phyloP scores from a whole-genome alignment of 2,329 filamentous ascomycete species.

The Chaetothyriales sp. region DNA sequence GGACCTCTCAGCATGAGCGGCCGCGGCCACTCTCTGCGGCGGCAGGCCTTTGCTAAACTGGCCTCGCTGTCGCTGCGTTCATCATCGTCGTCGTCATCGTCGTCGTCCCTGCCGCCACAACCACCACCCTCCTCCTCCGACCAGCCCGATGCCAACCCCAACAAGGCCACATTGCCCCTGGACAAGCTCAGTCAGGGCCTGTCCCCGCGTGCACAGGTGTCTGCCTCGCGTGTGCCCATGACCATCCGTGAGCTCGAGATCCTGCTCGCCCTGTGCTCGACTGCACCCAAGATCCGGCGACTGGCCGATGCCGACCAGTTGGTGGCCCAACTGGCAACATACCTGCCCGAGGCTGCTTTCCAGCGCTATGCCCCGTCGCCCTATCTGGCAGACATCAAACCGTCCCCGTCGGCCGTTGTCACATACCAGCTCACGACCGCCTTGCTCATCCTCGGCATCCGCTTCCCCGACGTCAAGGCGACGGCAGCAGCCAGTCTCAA shows the following conservation, averaged over 20 bases:
- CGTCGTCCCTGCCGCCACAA: too few relatives aligned
- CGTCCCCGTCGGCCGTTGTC: constrained; percentile 75
- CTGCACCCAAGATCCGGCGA: constrained; percentile 59
- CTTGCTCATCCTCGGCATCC: constrained; percentile 63
- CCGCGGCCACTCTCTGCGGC: constrained; percentile 19
- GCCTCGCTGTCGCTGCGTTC: constrained; percentile 27
- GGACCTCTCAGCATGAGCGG: not conserved
- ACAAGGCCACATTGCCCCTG: constrained; percentile 21
- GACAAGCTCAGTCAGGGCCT: constrained; percentile 23
- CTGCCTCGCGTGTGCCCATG: constrained; percentile 27
- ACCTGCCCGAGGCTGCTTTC: constrained; percentile 68
- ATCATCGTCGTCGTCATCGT: constrained; percentile 5
- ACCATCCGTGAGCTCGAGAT: constrained; percentile 83
- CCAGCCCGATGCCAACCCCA: not conserved
- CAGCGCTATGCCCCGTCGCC: constrained; percentile 68
- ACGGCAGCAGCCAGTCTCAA: constrained; percentile 52
- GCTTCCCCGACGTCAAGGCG: constrained; percentile 53
- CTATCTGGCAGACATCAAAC: constrained; percentile 66
- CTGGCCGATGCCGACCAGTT: constrained; percentile 62
- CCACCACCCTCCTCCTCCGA: not conserved
- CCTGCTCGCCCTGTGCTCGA: constrained; percentile 77
- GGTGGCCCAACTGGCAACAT: constrained; percentile 62
- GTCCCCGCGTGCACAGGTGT: constrained; percentile 20
- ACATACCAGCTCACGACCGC: constrained; percentile 65
- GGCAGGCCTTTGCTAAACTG: constrained; percentile 30